Percentiles rank a stretch among this genome's conserved stretches.
These are phyloP conservation scores for Chaetomium strumarium DNA, from an alignment of 2,329 filamentous ascomycete genomes.

Conservation along the genomic window DNA sequence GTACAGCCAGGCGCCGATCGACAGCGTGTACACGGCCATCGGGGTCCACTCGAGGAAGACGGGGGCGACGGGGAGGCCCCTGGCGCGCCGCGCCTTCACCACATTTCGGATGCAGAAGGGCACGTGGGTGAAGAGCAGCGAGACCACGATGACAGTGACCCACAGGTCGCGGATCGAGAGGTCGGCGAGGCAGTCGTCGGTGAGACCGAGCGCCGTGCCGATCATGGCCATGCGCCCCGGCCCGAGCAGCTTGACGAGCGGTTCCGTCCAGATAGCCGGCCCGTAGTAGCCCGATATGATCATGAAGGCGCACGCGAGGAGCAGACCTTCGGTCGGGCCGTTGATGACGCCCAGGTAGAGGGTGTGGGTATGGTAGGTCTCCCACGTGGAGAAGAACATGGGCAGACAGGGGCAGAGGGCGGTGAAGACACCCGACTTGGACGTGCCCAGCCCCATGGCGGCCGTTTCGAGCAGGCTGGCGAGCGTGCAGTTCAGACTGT, in stretches of 20 bases:
- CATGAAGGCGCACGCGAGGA: conserved; percentile 85
- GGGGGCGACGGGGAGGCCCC: conserved; percentile 68
- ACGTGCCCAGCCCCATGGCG: conserved; percentile 84
- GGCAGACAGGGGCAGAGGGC: conserved; percentile 85
- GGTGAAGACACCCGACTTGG: conserved; percentile 81
- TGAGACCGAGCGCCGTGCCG: conserved; percentile 23
- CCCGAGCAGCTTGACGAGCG: conserved; percentile 64
- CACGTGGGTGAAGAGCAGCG: conserved; percentile 67
- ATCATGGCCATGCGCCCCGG: conserved; percentile 34
- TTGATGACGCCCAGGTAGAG: conserved; percentile 96
- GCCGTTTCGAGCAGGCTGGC: conserved; percentile 86
- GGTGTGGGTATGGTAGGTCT: conserved; percentile 98
- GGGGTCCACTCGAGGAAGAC: conserved; percentile 93
- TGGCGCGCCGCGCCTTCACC: conserved; percentile 63
- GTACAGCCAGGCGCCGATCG: conserved; percentile 78
- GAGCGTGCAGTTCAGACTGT: conserved; percentile 94
- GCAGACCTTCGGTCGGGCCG: conserved; percentile 89
- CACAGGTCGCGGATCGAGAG: conserved; percentile 82
- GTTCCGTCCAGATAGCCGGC: conserved; percentile 77
- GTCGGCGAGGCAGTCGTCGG: conserved; percentile 57
- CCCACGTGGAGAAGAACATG: conserved; percentile 99
- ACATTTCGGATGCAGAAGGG: conserved; percentile 90
- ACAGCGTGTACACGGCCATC: conserved; percentile 72
- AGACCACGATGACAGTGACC: conserved; percentile 63
- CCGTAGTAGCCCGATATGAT: conserved; percentile 80